Conservation (phyloP, 164 flowering plant genomes). For the Kingdonia uniflora region DNA sequence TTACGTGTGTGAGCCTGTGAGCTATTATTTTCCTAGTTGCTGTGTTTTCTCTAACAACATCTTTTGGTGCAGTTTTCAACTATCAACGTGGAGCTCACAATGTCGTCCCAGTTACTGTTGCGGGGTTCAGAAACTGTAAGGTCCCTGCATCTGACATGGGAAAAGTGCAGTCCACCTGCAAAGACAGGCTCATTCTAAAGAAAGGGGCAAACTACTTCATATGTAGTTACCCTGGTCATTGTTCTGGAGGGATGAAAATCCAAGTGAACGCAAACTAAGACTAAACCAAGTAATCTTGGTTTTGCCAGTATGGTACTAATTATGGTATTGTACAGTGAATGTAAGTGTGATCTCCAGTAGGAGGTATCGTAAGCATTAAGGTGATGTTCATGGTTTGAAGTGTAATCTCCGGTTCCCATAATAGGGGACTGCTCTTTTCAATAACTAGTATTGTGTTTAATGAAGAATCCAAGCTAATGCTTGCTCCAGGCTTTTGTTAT, state of each 20-base stretch:
- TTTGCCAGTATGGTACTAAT: too few species aligned
- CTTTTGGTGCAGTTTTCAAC: conserved; percentile 12
- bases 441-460: too few species aligned
- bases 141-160: not conserved
- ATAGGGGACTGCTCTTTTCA: too few species aligned
- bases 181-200: conserved; percentile 12
- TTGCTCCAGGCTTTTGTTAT: too few species aligned
- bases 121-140: conserved; percentile 9
- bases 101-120: conserved; percentile 5
- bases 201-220: conserved; percentile 13
- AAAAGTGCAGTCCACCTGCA: conserved; percentile 6
- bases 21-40: not conserved
- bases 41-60: not conserved
- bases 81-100: conserved; percentile 8
- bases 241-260: conserved; percentile 10
- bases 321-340: too few species aligned
- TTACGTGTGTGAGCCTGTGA: too few species aligned
- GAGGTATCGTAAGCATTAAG: too few species aligned
- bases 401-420: too few species aligned
- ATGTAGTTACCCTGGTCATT: conserved; percentile 11
- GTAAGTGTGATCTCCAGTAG: not conserved
- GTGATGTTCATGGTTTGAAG: too few species aligned
- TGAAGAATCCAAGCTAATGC: too few species aligned
- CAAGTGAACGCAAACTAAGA: conserved; percentile 10
- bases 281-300: not conserved